Evolutionary conservation across 2,329 filamentous ascomycete species (phyloP).

Genomic region (Sordariomycetes sp.): DNA sequence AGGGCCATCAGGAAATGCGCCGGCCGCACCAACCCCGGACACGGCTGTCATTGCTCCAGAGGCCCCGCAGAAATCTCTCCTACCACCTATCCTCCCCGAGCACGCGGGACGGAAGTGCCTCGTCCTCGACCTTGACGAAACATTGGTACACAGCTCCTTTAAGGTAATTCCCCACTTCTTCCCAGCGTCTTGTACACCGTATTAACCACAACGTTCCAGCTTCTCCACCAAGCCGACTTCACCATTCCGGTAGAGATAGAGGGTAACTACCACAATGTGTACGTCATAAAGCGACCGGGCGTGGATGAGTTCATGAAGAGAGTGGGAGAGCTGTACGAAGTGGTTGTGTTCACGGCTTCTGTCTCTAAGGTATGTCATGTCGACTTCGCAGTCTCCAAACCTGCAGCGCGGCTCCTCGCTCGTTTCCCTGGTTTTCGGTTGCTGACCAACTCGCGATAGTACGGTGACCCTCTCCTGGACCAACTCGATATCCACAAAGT

Average conservation of each 20-base stretch:
- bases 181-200: background rate
- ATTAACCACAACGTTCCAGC: conserved; percentile 38
- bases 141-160: conserved; percentile 95
- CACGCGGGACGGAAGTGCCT: conserved; percentile 86
- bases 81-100: conserved; percentile 72
- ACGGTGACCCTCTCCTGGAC: conserved; percentile 90
- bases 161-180: conserved; percentile 50
- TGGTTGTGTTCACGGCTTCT: conserved; percentile 96
- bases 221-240: conserved; percentile 95
- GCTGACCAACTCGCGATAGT: conserved; percentile 38
- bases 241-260: conserved; percentile 99
- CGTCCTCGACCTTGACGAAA: conserved; percentile 92
- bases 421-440: background rate
- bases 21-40: conserved; percentile 27
- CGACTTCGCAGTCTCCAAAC: conserved; percentile 10
- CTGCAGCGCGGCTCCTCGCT: conserved; percentile 8
- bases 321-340: conserved; percentile 94
- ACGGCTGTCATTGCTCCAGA: conserved; percentile 16
- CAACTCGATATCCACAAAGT: conserved; percentile 96
- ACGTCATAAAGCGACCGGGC: conserved; percentile 97
- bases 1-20: conserved; percentile 17
- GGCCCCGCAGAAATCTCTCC: conserved; percentile 54
- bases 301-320: conserved; percentile 99
- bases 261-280: conserved; percentile 97
- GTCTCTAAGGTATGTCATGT: conserved; percentile 70